A percentile compares a stretch with the other conserved stretches of the same genome.
phyloP scores from a whole-genome alignment of 2,329 filamentous ascomycete genomes.

The Nemania abortiva region DNA sequence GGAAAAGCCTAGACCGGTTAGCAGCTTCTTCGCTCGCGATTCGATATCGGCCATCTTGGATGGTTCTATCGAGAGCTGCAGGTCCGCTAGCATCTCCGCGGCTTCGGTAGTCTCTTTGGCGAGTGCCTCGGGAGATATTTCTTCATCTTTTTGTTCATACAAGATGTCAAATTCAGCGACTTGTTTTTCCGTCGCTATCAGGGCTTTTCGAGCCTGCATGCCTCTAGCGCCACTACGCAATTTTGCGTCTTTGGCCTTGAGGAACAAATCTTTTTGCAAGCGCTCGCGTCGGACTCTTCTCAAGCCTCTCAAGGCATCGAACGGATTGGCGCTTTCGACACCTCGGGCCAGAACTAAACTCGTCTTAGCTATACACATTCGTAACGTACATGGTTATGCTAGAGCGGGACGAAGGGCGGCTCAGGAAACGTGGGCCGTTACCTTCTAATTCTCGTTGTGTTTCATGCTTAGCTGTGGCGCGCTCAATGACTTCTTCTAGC shows the following conservation, averaged over 20 bases:
- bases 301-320: constrained; percentile 70
- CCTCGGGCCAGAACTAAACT: constrained; percentile 67
- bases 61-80: constrained; percentile 76
- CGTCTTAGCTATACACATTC: constrained; percentile 4
- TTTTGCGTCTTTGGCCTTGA: constrained; percentile 78
- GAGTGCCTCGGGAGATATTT: constrained; percentile 68
- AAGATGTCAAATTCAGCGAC: constrained; percentile 67
- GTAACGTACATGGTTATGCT: background rate
- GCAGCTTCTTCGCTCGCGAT: constrained; percentile 72
- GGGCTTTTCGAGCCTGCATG: constrained; percentile 78
- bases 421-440: constrained; percentile 49
- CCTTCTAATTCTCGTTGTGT: constrained; percentile 71
- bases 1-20: constrained; percentile 79
- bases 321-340: constrained; percentile 68
- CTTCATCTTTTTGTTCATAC: constrained; percentile 67
- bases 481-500: constrained; percentile 75
- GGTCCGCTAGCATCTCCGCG: constrained; percentile 74
- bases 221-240: constrained; percentile 81
- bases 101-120: constrained; percentile 77
- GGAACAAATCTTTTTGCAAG: constrained; percentile 72
- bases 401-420: background rate
- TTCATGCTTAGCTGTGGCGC: constrained; percentile 66
- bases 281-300: constrained; percentile 72
- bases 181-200: constrained; percentile 76
- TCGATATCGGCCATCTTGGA: constrained; percentile 74